Conservation (phyloP, 2,329 filamentous ascomycete species). For the Arthrobotrys musiformis region DNA sequence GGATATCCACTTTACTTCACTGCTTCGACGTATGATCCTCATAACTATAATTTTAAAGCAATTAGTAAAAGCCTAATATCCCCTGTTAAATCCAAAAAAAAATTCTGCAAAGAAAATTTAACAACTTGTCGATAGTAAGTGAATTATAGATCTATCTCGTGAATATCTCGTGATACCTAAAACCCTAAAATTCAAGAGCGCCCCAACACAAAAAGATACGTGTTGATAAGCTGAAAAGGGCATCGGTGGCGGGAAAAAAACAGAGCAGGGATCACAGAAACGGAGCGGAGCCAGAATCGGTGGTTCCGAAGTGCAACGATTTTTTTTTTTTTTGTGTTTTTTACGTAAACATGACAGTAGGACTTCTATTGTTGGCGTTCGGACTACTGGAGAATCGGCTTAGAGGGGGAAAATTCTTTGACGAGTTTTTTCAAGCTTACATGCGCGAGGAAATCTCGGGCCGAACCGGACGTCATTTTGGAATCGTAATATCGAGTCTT, state of each 20-base stretch:
- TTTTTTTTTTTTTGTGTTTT: no score
- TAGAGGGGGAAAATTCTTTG: no score
- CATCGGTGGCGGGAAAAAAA: background rate
- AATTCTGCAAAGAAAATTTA: background rate
- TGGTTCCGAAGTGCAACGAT: background rate
- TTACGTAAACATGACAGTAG: no score
- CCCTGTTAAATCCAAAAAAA: background rate
- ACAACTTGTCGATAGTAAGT: no score
- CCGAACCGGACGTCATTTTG: no score
- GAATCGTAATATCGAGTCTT: no score
- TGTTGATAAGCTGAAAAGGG: slow-evolving; percentile 1
- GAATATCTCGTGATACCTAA: slow-evolving; percentile 9
- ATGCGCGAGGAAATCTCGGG: no score
- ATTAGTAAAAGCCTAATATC: background rate
- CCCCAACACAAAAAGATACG: background rate
- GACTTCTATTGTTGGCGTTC: no score
- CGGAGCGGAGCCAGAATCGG: background rate
- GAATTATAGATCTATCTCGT: background rate
- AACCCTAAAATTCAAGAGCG: background rate
- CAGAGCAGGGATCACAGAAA: background rate
- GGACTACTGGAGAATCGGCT: no score
- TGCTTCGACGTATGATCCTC: background rate
- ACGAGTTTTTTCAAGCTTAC: no score
- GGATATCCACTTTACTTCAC: background rate
- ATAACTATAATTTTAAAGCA: no score